These are phyloP conservation scores for Trametes sanguinea DNA, from an alignment of 768 basidiomycete species.

Conservation along the genomic window DNA sequence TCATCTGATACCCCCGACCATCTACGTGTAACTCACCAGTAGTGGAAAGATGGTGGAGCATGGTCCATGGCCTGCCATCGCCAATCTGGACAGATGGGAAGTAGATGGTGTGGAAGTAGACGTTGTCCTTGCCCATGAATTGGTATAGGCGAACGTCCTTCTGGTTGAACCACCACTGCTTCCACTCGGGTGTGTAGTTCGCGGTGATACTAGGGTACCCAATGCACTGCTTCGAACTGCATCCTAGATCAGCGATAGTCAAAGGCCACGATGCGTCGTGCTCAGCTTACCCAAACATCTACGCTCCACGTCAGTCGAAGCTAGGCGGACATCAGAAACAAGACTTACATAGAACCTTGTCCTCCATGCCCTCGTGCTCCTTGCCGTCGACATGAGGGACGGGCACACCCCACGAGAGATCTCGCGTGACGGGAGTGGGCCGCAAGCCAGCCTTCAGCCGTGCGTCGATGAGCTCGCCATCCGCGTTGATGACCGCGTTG, in stretches of 20 bases:
- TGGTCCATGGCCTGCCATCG: constrained; percentile 92
- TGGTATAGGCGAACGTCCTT: constrained; percentile 90
- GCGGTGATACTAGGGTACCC: constrained; percentile 98
- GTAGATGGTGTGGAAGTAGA: constrained; percentile 97
- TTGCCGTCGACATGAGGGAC: constrained; percentile 75
- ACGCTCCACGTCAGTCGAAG: not conserved
- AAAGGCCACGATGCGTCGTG: not conserved
- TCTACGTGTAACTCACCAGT: constrained; percentile 61
- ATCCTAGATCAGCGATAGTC: constrained; percentile 9
- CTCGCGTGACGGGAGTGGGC: constrained; percentile 90
- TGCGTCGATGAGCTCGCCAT: constrained; percentile 88
- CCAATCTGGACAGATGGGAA: constrained; percentile 90
- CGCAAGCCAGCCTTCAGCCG: constrained; percentile 82
- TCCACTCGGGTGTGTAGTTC: constrained; percentile 92
- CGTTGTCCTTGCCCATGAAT: constrained; percentile 99
- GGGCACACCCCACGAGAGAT: constrained; percentile 94
- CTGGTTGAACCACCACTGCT: constrained; percentile 95
- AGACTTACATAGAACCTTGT: constrained; percentile 91
- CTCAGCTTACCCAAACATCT: constrained; percentile 91
- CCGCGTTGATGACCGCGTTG: constrained; percentile 86
- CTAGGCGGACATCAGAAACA: not conserved
- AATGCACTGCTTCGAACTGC: constrained; percentile 94
- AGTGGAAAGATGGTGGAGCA: constrained; percentile 88
- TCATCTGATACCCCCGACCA: not conserved
- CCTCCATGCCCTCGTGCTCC: constrained; percentile 82